Base-by-base conservation (phyloP, 192 early-diverging fungal species). In the Dispira simplex region DNA sequence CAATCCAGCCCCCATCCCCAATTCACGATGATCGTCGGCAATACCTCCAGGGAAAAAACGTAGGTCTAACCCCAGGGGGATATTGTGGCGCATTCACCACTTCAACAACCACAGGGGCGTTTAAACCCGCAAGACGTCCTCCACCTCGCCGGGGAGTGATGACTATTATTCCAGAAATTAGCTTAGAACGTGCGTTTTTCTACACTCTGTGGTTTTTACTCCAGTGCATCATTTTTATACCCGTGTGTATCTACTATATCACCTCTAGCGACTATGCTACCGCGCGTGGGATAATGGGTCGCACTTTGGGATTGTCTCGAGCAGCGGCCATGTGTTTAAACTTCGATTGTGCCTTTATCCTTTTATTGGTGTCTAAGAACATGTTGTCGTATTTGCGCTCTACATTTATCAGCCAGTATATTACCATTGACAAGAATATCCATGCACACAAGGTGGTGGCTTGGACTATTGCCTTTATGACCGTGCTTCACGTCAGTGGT, bases 311-410 rank as follows among this genome's bases (percentile, higher is more conserved):
- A 39, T 39, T 39, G 32, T 39, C 32, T 6, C 32, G 32, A 39
- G 56, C 56, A 10, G 23, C 56, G 27, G 56, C 26, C 56, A 32
- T 32, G 26, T 58, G 56, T 39, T 18, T 58, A n/a, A 32, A 39
- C 14, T 69, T 85, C 46, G 80, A 82, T 46, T 54, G 83, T 51
- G 87, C 81, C 20, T 70, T 90, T 18, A 80, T 95, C 56, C 74
- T 93, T 43, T 75, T 93, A 59, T 87, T 90, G 25, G 88, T 95
- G 68, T 93, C 89, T 66, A 77, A 87, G 13, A 93, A 87, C 18
- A 70, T 83, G 28, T 69, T 88, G 59, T 66, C 71, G 13, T 67
- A 78, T 25, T 64, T 85, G 11, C 75, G 80, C 5, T 74, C 73
- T 44, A 79, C 79, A 1, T 76, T 84, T n/a, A 67, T 88, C 26